Evolutionary conservation across 306 rosid genomes (phyloP), one percentile per base, ranked within the genome.

Genomic region (Gastrolobium villosum): DNA sequence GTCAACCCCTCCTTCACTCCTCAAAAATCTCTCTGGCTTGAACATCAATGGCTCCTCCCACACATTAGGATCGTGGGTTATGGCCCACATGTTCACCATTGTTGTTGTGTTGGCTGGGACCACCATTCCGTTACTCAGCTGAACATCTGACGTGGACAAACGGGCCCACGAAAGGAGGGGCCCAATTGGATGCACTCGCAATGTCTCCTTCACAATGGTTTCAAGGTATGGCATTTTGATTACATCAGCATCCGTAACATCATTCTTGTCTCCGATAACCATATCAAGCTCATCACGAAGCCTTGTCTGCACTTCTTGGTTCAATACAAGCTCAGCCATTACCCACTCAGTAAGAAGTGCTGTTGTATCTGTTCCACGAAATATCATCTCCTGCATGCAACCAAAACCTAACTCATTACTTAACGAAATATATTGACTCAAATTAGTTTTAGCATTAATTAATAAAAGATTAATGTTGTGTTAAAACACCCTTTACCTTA

Each of bases 101-200:
- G 86, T 53, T 3, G 88, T 84, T 7, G 90, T 87, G 72, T 84
- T 65, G 50, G 81, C 40, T 0, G 90, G 90, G 75, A 87, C 86
- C 81, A 84, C 78, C 90, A 87, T 87, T 20, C 88, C 82, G 4
- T 87, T 87, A 84, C 86, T 84, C 75, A 87, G 86, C 49, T 78
- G 86, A 84, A 87, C 84, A 35, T 87, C 88, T 13, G 90, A 84
- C 9, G 88, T 84, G 86, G 90, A 84, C 55, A 87, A 5, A 0
- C 90, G 75, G 78, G 90, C 90, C 90, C 90, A 87, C 0, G 90
- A 87, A n/a, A 87, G 88, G 9, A 87, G 88, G 2, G 90, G 90
- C 55, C 90, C 90, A 5, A 84, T 84, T 52, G 90, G 90, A 70
- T 87, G 90, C 26, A 81, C 3, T 7, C 90, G 61, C 54, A 84